Conservation (phyloP, 2,329 filamentous ascomycete genomes). For the Balansia obtecta region DNA sequence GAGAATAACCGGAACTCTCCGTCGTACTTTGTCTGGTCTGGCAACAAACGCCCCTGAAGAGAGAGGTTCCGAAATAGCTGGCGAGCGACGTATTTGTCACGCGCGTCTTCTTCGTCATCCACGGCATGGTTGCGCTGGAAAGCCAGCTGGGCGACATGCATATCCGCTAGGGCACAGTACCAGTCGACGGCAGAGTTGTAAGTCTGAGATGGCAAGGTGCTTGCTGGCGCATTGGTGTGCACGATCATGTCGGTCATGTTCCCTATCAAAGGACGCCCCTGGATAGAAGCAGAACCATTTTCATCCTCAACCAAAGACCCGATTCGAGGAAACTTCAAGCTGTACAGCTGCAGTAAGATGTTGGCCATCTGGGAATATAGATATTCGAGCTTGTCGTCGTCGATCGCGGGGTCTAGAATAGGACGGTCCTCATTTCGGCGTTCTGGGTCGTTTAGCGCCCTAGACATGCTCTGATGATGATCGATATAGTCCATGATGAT, state of each 20-base stretch:
- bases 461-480: slow-evolving; percentile 16
- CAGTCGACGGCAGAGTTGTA: slow-evolving; percentile 21
- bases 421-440: slow-evolving; percentile 13
- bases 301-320: slow-evolving; percentile 21
- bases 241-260: slow-evolving; percentile 27
- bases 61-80: slow-evolving; percentile 20
- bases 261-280: slow-evolving; percentile 21
- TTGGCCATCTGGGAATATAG: slow-evolving; percentile 29
- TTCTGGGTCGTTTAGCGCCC: slow-evolving; percentile 16
- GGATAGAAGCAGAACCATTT: slow-evolving; percentile 15
- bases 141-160: slow-evolving; percentile 23
- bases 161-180: slow-evolving; percentile 21
- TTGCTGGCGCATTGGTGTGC: slow-evolving; percentile 11
- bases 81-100: slow-evolving; percentile 21
- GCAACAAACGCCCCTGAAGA: slow-evolving; percentile 5
- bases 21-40: background rate
- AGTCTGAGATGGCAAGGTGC: slow-evolving; percentile 12
- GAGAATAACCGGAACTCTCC: slow-evolving; percentile 11
- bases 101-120: slow-evolving; percentile 16
- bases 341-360: slow-evolving; percentile 27
- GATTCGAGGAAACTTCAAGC: slow-evolving; percentile 21
- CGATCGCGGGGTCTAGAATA: slow-evolving; percentile 22
- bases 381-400: slow-evolving; percentile 17
- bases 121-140: slow-evolving; percentile 26
- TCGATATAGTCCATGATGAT: slow-evolving; percentile 26